phyloP scores from a whole-genome alignment of 2,329 filamentous ascomycete genomes.

The Beauveria brongniartii region DNA sequence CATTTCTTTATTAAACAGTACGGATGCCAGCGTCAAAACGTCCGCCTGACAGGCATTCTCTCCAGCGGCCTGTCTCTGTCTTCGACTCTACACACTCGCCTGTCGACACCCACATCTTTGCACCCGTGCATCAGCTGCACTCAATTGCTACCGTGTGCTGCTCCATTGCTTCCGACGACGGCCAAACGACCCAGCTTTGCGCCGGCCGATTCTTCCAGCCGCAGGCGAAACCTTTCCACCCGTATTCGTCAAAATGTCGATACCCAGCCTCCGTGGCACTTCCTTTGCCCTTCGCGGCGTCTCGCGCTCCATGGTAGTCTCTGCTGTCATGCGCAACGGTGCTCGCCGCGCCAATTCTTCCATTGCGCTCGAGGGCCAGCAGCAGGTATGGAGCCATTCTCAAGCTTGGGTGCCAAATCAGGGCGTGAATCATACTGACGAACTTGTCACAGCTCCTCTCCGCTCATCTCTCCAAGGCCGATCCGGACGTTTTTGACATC shows the following conservation, averaged over 20 bases:
- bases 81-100: not conserved
- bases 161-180: not conserved
- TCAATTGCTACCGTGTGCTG: not conserved
- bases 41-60: not conserved
- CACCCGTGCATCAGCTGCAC: not conserved
- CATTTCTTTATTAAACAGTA: constrained; percentile 6
- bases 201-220: not conserved
- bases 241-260: constrained; percentile 32
- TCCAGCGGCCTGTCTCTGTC: not conserved
- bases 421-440: not conserved
- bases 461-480: constrained; percentile 70
- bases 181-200: not conserved
- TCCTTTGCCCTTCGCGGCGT: constrained; percentile 38
- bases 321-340: constrained; percentile 16
- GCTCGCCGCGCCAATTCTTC: constrained; percentile 37
- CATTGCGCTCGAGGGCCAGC: constrained; percentile 46
- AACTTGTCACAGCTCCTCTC: constrained; percentile 58
- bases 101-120: not conserved
- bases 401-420: constrained; percentile 12
- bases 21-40: not conserved
- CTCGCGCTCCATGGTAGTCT: constrained; percentile 23
- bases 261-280: constrained; percentile 39
- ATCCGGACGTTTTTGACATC: constrained; percentile 80
- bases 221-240: not conserved
- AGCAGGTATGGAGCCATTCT: constrained; percentile 38